Evolutionary conservation across 352 stramenopile species (phyloP).

Genomic region (Phytophthora chlamydospora): DNA sequence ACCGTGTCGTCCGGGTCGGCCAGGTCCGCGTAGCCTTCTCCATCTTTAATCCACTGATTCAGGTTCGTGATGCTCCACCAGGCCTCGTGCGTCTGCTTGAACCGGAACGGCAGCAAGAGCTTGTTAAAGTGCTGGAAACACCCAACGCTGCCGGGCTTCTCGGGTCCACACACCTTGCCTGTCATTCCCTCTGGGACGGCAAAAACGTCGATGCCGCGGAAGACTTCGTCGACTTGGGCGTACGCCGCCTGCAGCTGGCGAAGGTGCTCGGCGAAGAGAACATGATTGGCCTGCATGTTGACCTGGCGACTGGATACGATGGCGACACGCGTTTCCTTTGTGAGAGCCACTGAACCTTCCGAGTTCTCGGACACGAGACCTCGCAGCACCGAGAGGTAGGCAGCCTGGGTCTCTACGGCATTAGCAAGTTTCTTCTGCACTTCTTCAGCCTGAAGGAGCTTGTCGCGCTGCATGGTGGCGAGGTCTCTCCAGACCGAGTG

Average conservation of each 20-base stretch:
- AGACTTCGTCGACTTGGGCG: slow-evolving; percentile 13
- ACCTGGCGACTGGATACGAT: slow-evolving; percentile 4
- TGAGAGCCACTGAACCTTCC: background rate
- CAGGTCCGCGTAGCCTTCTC: slow-evolving; percentile 25
- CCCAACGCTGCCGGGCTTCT: background rate
- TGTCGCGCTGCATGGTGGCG: background rate
- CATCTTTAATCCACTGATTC: slow-evolving; percentile 6
- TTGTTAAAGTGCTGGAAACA: slow-evolving; percentile 9
- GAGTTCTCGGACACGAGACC: slow-evolving; percentile 2
- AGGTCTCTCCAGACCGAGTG: slow-evolving; percentile 9
- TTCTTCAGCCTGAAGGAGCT: slow-evolving; percentile 1
- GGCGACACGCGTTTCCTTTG: background rate
- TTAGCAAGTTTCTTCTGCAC: slow-evolving; percentile 1
- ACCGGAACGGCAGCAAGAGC: slow-evolving; percentile 6
- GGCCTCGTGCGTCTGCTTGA: slow-evolving; percentile 1
- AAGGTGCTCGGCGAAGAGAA: slow-evolving; percentile 20
- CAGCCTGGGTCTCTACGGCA: slow-evolving; percentile 10
- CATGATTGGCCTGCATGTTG: slow-evolving; percentile 6
- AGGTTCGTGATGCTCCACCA: slow-evolving; percentile 13
- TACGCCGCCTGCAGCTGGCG: slow-evolving; percentile 17
- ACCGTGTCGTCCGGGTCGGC: slow-evolving; percentile 29
- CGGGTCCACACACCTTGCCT: background rate
- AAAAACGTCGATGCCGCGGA: background rate
- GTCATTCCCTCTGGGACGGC: slow-evolving; percentile 4
- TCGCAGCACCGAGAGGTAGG: background rate